Conservation (phyloP, 768 basidiomycete genomes). For the Suillus americanus region DNA sequence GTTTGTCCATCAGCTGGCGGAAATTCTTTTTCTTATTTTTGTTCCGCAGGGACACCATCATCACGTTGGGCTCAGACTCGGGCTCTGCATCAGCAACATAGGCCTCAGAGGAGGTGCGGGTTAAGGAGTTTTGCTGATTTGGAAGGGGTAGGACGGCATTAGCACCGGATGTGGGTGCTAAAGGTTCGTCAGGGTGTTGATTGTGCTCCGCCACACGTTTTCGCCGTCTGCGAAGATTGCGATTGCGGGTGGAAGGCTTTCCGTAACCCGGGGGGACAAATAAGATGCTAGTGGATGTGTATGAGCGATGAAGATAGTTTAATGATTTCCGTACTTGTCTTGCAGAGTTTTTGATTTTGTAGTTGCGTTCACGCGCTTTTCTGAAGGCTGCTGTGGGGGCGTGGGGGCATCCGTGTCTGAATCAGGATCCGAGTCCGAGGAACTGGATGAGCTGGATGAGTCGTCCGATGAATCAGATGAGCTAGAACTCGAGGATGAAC, state of each 20-base stretch:
- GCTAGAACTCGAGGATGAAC: slow-evolving; percentile 13
- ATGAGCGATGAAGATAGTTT: background rate
- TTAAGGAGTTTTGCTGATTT: background rate
- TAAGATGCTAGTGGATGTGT: slow-evolving; percentile 9
- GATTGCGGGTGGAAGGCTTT: slow-evolving; percentile 53
- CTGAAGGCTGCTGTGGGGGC: slow-evolving; percentile 14
- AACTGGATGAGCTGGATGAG: slow-evolving; percentile 9
- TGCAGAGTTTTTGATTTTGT: slow-evolving; percentile 4
- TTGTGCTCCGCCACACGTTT: slow-evolving; percentile 38
- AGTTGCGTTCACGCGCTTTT: slow-evolving; percentile 5
- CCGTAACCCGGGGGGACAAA: slow-evolving; percentile 59
- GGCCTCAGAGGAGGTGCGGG: background rate
- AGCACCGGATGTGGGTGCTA: slow-evolving; percentile 35
- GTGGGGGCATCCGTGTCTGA: slow-evolving; percentile 18
- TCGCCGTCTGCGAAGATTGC: slow-evolving; percentile 57
- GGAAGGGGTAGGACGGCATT: slow-evolving; percentile 48
- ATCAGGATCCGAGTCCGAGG: slow-evolving; percentile 16
- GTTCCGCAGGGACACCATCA: slow-evolving; percentile 52
- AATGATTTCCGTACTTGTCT: slow-evolving; percentile 6
- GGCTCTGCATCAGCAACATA: slow-evolving; percentile 19
- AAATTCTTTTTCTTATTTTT: slow-evolving; percentile 77
- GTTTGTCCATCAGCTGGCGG: slow-evolving; percentile 47
- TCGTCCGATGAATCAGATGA: slow-evolving; percentile 24
- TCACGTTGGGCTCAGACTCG: slow-evolving; percentile 5
- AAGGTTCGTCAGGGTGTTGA: slow-evolving; percentile 12